Evolutionary conservation across 108 stramenopile species (phyloP), one percentile per base, ranked within the genome.

Genomic region (Fragilaria crotonensis): DNA sequence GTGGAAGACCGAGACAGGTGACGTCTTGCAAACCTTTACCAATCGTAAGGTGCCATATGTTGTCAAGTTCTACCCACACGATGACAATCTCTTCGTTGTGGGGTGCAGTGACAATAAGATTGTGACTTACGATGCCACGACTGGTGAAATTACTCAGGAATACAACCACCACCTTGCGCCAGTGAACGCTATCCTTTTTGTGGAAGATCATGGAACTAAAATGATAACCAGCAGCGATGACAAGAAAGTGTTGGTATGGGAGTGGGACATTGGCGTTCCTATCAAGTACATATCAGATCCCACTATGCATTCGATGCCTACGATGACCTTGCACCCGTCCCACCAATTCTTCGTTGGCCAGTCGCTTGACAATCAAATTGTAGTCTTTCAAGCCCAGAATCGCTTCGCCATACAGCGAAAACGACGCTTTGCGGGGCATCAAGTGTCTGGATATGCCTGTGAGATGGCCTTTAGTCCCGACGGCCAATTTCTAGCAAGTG

Each of bases 261-360:
- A 99, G 66, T 95, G 93, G 87, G 95, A 95, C 64, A 97, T 98
- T 64, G 96, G 96, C 9, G 99, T 99, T 4, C 99, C 99, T 19
- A 93, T 98, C 66, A 97, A 98, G 61, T 97, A 98, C 74, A 97
- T 99, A 45, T 75, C 84, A n/a, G 97, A 98, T 73, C 97, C 99
- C 3, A 86, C 91, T 30, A 98, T 99, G 97, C 97, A 99, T 68
- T 85, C 93, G 51, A 97, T 99, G 83, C 99, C 97, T 0, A 80
- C 84, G 7, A 73, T 96, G 52, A 75, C 90, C 28, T 62, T 91
- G 72, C 95, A 95, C 54, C 97, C 99, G 0, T 72, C 77, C 28
- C 70, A 82, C 26, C 64, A 71, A 33, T 97, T 72, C 71, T 71
- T 95, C 41, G 80, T 73, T 23, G 86, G 93, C 17, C 99, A 99